phyloP scores from a whole-genome alignment of 2,329 filamentous ascomycete species.

The Claviceps paspali region DNA sequence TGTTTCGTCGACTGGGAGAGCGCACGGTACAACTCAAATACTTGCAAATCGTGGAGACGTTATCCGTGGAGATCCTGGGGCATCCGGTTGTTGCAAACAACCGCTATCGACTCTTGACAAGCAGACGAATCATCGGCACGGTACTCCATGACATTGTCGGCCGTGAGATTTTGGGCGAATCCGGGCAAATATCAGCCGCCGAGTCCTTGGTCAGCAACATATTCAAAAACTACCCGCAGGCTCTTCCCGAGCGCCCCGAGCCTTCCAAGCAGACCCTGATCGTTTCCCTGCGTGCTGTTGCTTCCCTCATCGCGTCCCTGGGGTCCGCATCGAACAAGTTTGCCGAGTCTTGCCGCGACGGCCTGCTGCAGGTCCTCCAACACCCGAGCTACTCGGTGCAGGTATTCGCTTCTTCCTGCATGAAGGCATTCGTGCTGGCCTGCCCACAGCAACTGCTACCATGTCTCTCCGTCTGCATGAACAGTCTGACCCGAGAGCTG shows the following conservation, averaged over 20 bases:
- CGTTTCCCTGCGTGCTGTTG: conserved; percentile 61
- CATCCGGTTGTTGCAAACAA: conserved; percentile 64
- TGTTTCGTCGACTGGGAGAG: conserved; percentile 66
- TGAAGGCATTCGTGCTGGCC: conserved; percentile 75
- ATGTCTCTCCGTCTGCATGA: conserved; percentile 91
- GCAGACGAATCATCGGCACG: conserved; percentile 69
- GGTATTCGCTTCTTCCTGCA: conserved; percentile 70
- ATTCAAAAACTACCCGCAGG: conserved; percentile 87
- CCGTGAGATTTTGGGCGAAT: conserved; percentile 69
- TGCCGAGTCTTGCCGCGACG: conserved; percentile 73
- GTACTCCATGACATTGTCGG: conserved; percentile 76
- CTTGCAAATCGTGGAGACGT: conserved; percentile 60
- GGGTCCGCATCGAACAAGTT: conserved; percentile 70
- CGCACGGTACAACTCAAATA: conserved; percentile 75
- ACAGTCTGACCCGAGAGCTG: conserved; percentile 78
- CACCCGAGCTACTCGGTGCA: conserved; percentile 96
- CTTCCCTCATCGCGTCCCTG: conserved; percentile 62
- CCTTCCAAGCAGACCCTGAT: conserved; percentile 78
- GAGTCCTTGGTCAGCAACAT: conserved; percentile 73
- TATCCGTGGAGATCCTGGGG: conserved; percentile 68
- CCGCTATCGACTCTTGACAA: conserved; percentile 73
- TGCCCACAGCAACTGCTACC: conserved; percentile 86
- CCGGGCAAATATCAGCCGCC: conserved; percentile 70
- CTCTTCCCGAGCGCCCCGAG: conserved; percentile 71
- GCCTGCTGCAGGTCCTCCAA: conserved; percentile 74